phyloP scores from a whole-genome alignment of 352 stramenopile genomes.

The Phytophthora sp. region DNA sequence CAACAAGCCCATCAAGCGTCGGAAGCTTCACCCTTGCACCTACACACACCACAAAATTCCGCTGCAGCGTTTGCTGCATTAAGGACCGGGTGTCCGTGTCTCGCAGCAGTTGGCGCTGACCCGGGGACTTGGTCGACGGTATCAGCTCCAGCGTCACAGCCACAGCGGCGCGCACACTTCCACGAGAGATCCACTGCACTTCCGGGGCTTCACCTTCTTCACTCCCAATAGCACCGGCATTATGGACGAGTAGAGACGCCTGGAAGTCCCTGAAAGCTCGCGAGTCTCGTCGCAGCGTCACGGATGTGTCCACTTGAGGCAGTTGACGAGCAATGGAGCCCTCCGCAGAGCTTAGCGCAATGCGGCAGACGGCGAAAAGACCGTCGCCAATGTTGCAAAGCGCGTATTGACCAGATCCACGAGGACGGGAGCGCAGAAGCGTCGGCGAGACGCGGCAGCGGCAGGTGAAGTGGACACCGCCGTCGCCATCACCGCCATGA shows the following conservation, averaged over 20 bases:
- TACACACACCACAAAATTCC: constrained; percentile 48
- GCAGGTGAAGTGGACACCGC: constrained; percentile 58
- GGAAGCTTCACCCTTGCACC: constrained; percentile 50
- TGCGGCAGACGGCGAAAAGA: constrained; percentile 47
- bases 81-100: constrained; percentile 49
- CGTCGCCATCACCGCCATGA: constrained; percentile 1
- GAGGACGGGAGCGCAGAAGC: constrained; percentile 36
- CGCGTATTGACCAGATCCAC: constrained; percentile 40
- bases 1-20: constrained; percentile 27
- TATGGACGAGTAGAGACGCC: constrained; percentile 23
- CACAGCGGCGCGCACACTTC: constrained; percentile 43
- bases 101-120: constrained; percentile 17
- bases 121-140: constrained; percentile 11
- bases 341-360: constrained; percentile 30
- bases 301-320: constrained; percentile 23
- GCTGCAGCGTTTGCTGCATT: constrained; percentile 65
- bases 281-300: constrained; percentile 34
- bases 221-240: neutral
- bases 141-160: constrained; percentile 59
- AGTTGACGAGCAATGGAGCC: neutral
- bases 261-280: constrained; percentile 28
- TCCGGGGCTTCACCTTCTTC: neutral
- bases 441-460: constrained; percentile 54
- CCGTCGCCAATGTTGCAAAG: constrained; percentile 29
- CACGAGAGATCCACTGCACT: constrained; percentile 57